These are phyloP conservation scores for Colletotrichum liaoningense DNA, from an alignment of 2,329 filamentous ascomycete genomes.

Conservation along the genomic window DNA sequence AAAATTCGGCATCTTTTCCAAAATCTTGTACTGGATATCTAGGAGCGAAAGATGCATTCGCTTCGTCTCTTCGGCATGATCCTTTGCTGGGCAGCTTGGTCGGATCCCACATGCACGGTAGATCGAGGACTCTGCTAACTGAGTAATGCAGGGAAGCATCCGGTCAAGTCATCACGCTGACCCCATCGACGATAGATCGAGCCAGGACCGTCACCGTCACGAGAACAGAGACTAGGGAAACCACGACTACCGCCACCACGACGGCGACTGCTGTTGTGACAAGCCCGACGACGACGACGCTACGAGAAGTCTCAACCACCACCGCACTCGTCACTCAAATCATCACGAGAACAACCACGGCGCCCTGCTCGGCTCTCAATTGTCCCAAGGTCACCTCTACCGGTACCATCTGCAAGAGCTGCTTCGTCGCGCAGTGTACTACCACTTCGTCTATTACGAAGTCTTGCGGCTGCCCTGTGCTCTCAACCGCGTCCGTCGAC, in stretches of 20 bases:
- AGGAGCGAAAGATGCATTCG: too few relatives aligned
- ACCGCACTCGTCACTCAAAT: slow-evolving; percentile 12
- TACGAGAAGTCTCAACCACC: neutral
- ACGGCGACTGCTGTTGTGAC: slow-evolving; percentile 4
- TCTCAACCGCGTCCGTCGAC: slow-evolving; percentile 44
- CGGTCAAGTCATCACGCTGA: slow-evolving; percentile 22
- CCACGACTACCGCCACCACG: neutral
- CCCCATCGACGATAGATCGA: slow-evolving; percentile 21
- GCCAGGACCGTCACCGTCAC: slow-evolving; percentile 1
- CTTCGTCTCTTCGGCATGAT: too few relatives aligned
- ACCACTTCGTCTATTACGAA: slow-evolving; percentile 43
- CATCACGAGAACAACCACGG: slow-evolving; percentile 7
- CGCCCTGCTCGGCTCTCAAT: slow-evolving; percentile 5
- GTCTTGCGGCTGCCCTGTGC: slow-evolving; percentile 45
- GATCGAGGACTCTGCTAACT: neutral
- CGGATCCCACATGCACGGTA: neutral
- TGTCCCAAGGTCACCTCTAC: slow-evolving; percentile 49
- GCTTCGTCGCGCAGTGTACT: slow-evolving; percentile 45
- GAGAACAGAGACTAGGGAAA: neutral
- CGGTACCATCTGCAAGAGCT: slow-evolving; percentile 46
- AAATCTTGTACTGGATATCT: too few relatives aligned
- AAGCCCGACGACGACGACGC: slow-evolving; percentile 2
- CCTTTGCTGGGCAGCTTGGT: neutral
- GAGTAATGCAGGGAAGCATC: neutral
- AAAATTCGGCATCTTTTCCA: too few relatives aligned